Conservation (phyloP, 2,329 filamentous ascomycete species). For the Colletotrichum graminicola region DNA sequence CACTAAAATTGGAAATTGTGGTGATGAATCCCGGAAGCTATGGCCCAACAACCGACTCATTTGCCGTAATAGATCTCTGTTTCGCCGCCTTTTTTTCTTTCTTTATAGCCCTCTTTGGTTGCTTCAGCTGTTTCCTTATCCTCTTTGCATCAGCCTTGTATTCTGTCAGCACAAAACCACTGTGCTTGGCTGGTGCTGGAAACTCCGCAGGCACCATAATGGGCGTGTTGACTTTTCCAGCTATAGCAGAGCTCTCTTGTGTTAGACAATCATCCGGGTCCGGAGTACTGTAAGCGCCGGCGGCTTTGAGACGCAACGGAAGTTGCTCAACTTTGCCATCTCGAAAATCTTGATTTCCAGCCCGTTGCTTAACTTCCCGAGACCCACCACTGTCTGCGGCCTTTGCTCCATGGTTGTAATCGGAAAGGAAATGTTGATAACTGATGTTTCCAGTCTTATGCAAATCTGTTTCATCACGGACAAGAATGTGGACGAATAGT, state of each 20-base stretch:
- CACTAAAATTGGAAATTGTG: background rate
- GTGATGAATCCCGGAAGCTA: accelerated
- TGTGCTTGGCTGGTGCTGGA: background rate
- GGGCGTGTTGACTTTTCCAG: background rate
- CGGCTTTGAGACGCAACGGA: no score
- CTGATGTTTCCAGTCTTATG: background rate
- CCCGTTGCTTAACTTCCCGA: no score
- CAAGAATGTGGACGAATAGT: background rate
- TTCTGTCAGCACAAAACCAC: no score
- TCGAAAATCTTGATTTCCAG: background rate
- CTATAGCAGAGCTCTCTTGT: no score
- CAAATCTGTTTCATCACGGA: background rate
- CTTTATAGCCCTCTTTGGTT: background rate
- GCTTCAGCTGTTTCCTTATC: background rate
- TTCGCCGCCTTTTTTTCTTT: background rate
- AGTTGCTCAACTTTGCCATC: background rate
- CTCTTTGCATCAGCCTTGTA: background rate
- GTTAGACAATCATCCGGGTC: no score
- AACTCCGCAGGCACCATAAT: background rate
- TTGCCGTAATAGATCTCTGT: accelerated
- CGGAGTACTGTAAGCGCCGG: no score
- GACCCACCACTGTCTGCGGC: background rate
- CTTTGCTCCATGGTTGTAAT: no score
- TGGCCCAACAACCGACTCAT: background rate
- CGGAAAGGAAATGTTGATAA: background rate